These are phyloP conservation scores for Colletotrichum tofieldiae DNA, from an alignment of 2,329 filamentous ascomycete species.

Conservation along the genomic window DNA sequence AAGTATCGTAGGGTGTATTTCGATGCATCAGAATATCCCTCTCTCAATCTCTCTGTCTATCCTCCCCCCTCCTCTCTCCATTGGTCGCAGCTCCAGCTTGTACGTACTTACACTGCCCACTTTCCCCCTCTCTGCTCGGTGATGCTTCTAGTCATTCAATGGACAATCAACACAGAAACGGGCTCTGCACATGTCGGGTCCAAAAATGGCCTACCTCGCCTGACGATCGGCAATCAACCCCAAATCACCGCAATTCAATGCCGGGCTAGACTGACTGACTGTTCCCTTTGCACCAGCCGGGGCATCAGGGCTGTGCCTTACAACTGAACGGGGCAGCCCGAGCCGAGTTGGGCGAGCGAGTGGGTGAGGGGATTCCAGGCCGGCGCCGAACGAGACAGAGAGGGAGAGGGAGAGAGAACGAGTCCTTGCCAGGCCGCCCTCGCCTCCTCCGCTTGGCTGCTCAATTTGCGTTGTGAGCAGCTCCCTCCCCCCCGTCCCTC, in stretches of 20 bases:
- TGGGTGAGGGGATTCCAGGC: not conserved
- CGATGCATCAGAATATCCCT: not conserved
- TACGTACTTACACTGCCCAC: constrained; percentile 31
- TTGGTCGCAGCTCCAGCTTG: not conserved
- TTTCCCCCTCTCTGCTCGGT: constrained; percentile 2
- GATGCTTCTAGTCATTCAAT: not conserved
- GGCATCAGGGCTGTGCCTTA: not conserved
- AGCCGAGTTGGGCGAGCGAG: not conserved
- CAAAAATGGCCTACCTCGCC: constrained; percentile 15
- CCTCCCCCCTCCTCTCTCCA: not conserved
- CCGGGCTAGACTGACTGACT: not conserved
- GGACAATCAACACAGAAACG: not conserved
- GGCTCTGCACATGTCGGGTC: not conserved
- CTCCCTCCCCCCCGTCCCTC: not conserved
- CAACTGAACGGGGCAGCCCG: not conserved
- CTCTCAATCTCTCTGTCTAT: not conserved
- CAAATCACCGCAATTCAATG: constrained; percentile 15
- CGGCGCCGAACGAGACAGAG: not conserved
- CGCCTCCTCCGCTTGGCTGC: not conserved
- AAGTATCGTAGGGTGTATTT: not conserved
- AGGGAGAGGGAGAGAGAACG: no score
- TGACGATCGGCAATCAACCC: constrained; percentile 9
- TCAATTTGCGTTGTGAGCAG: not conserved
- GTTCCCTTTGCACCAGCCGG: not conserved
- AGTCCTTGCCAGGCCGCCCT: no score